A percentile compares a stretch with the other conserved stretches of the same genome.
These are phyloP conservation scores for Daucus carota DNA, from an alignment of 129 eudicot species.

Conservation along the genomic window DH1_v3.0 NC_030389.2:40425501-40426000, in stretches of 20 bases:
- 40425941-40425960: no score
- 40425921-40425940: neutral
- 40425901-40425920: neutral
- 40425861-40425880: conserved; percentile 2
- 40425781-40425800: neutral
- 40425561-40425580: neutral
- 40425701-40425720: neutral
- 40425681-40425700: neutral
- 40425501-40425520: neutral
- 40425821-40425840: neutral
- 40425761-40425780: neutral
- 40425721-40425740: no score
- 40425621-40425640: neutral
- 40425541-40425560: conserved; percentile 2
- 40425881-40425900: neutral
- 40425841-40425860: neutral
- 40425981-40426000: neutral
- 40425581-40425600: neutral
- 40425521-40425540: neutral
- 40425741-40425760: neutral
- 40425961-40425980: neutral
- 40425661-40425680: neutral
- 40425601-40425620: neutral
- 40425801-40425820: neutral
- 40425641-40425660: neutral